Percentiles rank a stretch among this genome's conserved stretches.
These are phyloP conservation scores for Ceratocystis smalleyi DNA, from an alignment of 2,329 filamentous ascomycete species.

Conservation along the genomic window DNA sequence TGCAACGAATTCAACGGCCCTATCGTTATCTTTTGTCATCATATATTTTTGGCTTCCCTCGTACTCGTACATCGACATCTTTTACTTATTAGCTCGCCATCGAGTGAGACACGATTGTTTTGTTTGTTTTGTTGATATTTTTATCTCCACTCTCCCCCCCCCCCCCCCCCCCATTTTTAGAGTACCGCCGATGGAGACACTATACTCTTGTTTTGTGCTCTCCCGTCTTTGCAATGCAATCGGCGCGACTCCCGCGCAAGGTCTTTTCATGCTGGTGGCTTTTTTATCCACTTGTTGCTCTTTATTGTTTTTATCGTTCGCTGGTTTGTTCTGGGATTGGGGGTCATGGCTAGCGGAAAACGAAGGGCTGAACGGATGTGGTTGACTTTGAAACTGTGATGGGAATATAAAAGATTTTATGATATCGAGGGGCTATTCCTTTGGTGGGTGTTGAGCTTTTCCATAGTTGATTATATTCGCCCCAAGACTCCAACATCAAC, in stretches of 20 bases:
- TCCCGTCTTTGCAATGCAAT: background rate
- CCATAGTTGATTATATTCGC: background rate
- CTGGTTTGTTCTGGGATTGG: constrained; percentile 5
- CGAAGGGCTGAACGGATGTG: background rate
- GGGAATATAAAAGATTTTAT: constrained; percentile 10
- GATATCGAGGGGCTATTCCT: background rate
- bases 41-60: constrained; percentile 6
- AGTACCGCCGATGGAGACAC: background rate
- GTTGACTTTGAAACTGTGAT: background rate
- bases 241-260: background rate
- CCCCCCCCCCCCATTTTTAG: background rate
- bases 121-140: background rate
- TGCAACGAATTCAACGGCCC: constrained; percentile 6
- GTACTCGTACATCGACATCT: background rate
- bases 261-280: background rate
- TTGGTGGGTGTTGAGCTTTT: background rate
- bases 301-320: background rate
- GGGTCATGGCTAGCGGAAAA: constrained; percentile 1
- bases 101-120: background rate
- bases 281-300: background rate
- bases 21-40: constrained; percentile 5
- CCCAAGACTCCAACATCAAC: background rate
- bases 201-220: constrained; percentile 8
- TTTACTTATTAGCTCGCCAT: constrained; percentile 5
- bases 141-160: background rate